Evolutionary conservation across 2,329 filamentous ascomycete species (phyloP).

Genomic region (Chalaropsis thielavioides): DNA sequence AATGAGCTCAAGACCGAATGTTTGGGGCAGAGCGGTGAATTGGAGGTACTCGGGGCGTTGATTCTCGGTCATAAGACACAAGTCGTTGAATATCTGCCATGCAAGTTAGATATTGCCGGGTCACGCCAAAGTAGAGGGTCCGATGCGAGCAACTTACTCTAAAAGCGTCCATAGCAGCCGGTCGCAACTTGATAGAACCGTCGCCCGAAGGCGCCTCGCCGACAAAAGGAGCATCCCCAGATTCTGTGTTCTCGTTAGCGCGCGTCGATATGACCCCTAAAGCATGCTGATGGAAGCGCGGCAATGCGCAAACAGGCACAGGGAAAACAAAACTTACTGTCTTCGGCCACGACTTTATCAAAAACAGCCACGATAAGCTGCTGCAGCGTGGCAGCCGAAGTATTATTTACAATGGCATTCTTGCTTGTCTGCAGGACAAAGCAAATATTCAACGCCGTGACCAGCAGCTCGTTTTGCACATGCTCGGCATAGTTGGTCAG

Average conservation of each 20-base stretch:
- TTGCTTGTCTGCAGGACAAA: slow-evolving; percentile 84
- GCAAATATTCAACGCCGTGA: slow-evolving; percentile 76
- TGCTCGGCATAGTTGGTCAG: slow-evolving; percentile 80
- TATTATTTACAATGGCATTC: slow-evolving; percentile 86
- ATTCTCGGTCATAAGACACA: slow-evolving; percentile 76
- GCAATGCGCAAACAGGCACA: background rate
- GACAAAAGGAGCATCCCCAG: slow-evolving; percentile 39
- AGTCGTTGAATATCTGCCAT: slow-evolving; percentile 63
- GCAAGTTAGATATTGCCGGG: background rate
- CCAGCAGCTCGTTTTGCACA: slow-evolving; percentile 65
- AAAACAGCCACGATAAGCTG: slow-evolving; percentile 87
- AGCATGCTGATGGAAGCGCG: background rate
- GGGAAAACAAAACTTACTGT: slow-evolving; percentile 41
- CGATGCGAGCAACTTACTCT: slow-evolving; percentile 33
- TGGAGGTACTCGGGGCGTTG: slow-evolving; percentile 70
- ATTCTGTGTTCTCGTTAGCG: slow-evolving; percentile 24
- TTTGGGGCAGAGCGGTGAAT: slow-evolving; percentile 62
- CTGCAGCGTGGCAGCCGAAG: slow-evolving; percentile 88
- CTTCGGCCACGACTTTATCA: slow-evolving; percentile 74
- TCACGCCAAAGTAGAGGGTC: background rate
- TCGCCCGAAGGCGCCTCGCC: slow-evolving; percentile 54
- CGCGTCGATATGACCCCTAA: no score
- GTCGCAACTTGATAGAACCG: slow-evolving; percentile 49
- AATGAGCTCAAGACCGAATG: slow-evolving; percentile 80
- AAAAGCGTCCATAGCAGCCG: slow-evolving; percentile 75